These are phyloP conservation scores for Scheffersomyces parashehatae DNA, from an alignment of 1,139 yeast species.

Conservation along the genomic window DNA sequence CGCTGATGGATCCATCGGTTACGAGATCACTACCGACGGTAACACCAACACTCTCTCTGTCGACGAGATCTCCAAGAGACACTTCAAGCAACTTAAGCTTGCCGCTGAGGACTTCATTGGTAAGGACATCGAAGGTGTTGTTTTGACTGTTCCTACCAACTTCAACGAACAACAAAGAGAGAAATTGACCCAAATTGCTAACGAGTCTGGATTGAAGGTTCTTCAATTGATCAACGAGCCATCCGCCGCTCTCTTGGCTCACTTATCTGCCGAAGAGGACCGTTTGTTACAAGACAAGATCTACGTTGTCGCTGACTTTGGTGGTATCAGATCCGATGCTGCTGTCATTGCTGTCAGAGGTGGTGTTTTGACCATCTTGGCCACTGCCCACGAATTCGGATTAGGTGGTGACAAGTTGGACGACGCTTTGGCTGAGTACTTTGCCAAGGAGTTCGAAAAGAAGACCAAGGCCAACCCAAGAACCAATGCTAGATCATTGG, in stretches of 20 bases:
- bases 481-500: constrained; percentile 77
- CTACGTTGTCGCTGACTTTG: constrained; percentile 93
- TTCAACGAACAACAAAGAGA: constrained; percentile 73
- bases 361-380: constrained; percentile 85
- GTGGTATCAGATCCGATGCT: constrained; percentile 95
- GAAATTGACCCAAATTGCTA: constrained; percentile 62
- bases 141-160: constrained; percentile 89
- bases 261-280: constrained; percentile 56
- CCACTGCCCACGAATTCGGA: constrained; percentile 80
- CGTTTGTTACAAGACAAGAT: constrained; percentile 68
- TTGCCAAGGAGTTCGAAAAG: constrained; percentile 93
- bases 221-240: constrained; percentile 93
- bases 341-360: constrained; percentile 93
- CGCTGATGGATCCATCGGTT: constrained; percentile 69
- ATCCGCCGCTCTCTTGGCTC: constrained; percentile 85
- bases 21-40: constrained; percentile 55
- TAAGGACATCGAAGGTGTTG: constrained; percentile 75
- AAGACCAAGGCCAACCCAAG: constrained; percentile 82
- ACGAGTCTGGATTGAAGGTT: constrained; percentile 74
- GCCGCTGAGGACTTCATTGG: constrained; percentile 97
- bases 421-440: constrained; percentile 73
- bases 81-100: constrained; percentile 72
- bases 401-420: constrained; percentile 91
- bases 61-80: constrained; percentile 81
- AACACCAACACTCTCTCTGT: constrained; percentile 54